Conservation (phyloP, 108 stramenopile genomes). For the Discostella pseudostelligera region DNA sequence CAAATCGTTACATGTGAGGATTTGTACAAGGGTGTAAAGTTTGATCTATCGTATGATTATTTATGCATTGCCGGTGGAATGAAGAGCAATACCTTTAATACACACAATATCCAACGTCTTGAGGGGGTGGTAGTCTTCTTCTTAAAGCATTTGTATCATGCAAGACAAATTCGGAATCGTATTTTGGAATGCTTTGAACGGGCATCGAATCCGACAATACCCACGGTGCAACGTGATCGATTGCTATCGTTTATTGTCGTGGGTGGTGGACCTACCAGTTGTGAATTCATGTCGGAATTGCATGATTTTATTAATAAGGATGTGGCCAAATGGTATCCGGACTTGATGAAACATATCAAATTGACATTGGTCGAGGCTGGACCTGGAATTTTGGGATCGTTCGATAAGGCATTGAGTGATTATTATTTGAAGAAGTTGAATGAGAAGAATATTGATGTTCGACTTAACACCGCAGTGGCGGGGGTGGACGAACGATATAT, state of each 20-base stretch:
- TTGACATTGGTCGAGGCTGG: constrained; percentile 92
- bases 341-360: constrained; percentile 70
- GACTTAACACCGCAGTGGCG: constrained; percentile 71
- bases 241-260: constrained; percentile 96
- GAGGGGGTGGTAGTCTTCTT: constrained; percentile 89
- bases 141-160: constrained; percentile 94
- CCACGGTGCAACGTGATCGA: constrained; percentile 66
- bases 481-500: constrained; percentile 55
- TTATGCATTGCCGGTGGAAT: constrained; percentile 87
- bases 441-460: constrained; percentile 73
- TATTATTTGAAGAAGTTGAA: constrained; percentile 71
- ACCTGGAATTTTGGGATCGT: constrained; percentile 86
- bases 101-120: constrained; percentile 49
- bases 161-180: constrained; percentile 89
- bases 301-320: constrained; percentile 90
- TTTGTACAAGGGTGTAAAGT: constrained; percentile 58
- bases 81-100: constrained; percentile 90
- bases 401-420: constrained; percentile 76
- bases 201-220: constrained; percentile 77
- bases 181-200: constrained; percentile 96
- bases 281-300: constrained; percentile 94
- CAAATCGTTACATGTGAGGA: constrained; percentile 66
- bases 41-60: constrained; percentile 86
- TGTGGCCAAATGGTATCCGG: constrained; percentile 85
- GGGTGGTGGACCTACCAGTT: constrained; percentile 95